Conservation (phyloP, 805 yeast species). For the Ogataea siamensis region DNA sequence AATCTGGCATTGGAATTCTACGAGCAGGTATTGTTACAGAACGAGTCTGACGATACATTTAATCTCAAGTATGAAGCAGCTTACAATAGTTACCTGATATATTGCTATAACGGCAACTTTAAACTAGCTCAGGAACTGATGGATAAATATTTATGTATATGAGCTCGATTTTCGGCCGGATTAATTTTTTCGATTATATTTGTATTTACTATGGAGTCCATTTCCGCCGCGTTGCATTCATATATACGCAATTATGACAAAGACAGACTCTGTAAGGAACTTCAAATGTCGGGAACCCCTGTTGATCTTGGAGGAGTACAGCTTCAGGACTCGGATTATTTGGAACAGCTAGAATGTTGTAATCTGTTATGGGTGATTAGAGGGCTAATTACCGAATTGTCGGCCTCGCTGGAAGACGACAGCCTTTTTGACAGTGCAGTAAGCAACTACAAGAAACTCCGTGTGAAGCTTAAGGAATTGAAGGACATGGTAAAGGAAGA, state of each 20-base stretch:
- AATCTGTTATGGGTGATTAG: constrained; percentile 33
- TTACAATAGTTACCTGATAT: constrained; percentile 75
- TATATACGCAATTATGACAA: constrained; percentile 15
- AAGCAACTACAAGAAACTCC: constrained; percentile 18
- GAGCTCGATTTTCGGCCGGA: neutral
- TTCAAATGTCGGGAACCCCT: constrained; percentile 1
- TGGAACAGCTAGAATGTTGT: constrained; percentile 30
- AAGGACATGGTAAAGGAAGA: constrained; percentile 5
- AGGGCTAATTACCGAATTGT: constrained; percentile 30
- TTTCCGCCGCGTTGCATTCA: constrained; percentile 7
- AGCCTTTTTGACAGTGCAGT: constrained; percentile 18
- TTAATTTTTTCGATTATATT: constrained; percentile 37
- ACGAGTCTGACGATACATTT: constrained; percentile 39
- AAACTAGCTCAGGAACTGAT: constrained; percentile 61
- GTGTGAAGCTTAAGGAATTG: constrained; percentile 6
- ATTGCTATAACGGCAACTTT: constrained; percentile 71
- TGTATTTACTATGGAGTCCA: constrained; percentile 9
- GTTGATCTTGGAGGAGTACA: constrained; percentile 1
- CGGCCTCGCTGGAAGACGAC: constrained; percentile 12
- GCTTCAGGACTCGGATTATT: constrained; percentile 20
- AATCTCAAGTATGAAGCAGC: constrained; percentile 80
- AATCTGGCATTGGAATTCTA: constrained; percentile 74
- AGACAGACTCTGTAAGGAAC: constrained; percentile 13
- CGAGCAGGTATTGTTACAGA: constrained; percentile 55
- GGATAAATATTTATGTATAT: constrained; percentile 53